Evolutionary conservation across 768 basidiomycete genomes (phyloP).

Genomic region (Psilocybe azurescens): DNA sequence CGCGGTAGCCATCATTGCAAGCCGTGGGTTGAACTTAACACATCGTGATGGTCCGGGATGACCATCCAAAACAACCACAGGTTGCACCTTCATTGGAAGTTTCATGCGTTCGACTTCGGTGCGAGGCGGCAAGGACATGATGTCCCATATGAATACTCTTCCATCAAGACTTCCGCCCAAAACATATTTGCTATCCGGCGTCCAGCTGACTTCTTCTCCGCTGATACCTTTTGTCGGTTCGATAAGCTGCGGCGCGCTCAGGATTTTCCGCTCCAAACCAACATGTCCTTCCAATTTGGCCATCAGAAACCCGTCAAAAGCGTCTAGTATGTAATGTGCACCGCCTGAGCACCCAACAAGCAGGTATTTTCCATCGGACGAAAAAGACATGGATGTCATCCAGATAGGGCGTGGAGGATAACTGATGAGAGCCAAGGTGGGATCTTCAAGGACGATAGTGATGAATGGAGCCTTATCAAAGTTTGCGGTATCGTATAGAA

Average conservation of each 20-base stretch:
- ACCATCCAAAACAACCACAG: constrained; percentile 63
- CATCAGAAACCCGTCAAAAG: constrained; percentile 83
- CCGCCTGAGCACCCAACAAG: constrained; percentile 92
- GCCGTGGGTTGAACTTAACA: constrained; percentile 88
- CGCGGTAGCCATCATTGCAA: constrained; percentile 86
- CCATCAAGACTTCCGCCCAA: constrained; percentile 88
- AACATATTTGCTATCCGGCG: constrained; percentile 91
- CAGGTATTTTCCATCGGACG: constrained; percentile 87
- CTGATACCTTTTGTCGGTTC: constrained; percentile 80
- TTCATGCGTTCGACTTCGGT: constrained; percentile 60
- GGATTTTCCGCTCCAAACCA: constrained; percentile 78
- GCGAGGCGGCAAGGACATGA: constrained; percentile 61
- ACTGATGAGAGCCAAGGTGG: constrained; percentile 71
- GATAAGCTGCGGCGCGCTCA: constrained; percentile 54
- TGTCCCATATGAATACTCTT: constrained; percentile 86
- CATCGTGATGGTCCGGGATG: constrained; percentile 87
- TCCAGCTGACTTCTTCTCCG: constrained; percentile 95
- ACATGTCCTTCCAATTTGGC: constrained; percentile 86
- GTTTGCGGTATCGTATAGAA: constrained; percentile 85
- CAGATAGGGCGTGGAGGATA: constrained; percentile 88
- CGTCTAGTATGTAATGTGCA: constrained; percentile 93
- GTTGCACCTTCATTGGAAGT: constrained; percentile 50
- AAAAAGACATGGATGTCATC: constrained; percentile 92
- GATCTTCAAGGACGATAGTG: constrained; percentile 82
- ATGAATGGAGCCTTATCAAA: constrained; percentile 94